Evolutionary conservation across 371 early-diverging fungal species (phyloP), one percentile per base, ranked within the genome.

Genomic region (Dichotomocladium elegans): DNA sequence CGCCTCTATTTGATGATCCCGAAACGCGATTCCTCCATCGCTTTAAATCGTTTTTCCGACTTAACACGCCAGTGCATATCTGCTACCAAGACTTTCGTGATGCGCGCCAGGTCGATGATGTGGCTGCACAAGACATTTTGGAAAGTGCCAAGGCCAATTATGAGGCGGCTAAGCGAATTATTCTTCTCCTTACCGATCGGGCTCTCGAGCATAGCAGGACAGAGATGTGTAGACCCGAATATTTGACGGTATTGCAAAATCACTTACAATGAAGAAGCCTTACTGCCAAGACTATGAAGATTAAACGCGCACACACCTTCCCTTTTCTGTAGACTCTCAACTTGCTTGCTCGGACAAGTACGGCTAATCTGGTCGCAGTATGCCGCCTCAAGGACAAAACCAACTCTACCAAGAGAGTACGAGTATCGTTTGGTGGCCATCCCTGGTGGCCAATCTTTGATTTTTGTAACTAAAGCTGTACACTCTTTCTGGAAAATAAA

Each of bases 1-100:
- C 61, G 17, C 61, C 68, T 12, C 73, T 69, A 0, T 75, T 80
- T 56, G 85, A 86, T 47, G 72, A 81, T 55, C 72, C 75, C 28
- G 61, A 70, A 41, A 78, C 85, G 0, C 66, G 82, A 11, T 85
- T 73, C 48, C 52, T 46, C 1, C 89, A 86, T 33, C 77, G 89
- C 10, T 83, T 87, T 53, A 81, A 83, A 25, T 56, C 79, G 8
- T 85, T 86, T 65, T 46, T 57, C 10, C 7, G 40, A 1, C 27
- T 88, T 26, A 51, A 68, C 0, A 79, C 77, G 1, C 88, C 88
- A 2, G 65, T 74, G 30, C 55, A 56, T 8, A 68, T 70, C 42
- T 47, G 62, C 1, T 83, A 68, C 48, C 64, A 66, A 12, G 34
- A 41, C 0, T 80, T 58, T 41, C 10, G 57, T n/a, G 60, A 68